Percentiles rank a stretch among this genome's conserved stretches.
phyloP scores from a whole-genome alignment of 371 early-diverging fungal genomes.

The Mucor lusitanicus region DNA sequence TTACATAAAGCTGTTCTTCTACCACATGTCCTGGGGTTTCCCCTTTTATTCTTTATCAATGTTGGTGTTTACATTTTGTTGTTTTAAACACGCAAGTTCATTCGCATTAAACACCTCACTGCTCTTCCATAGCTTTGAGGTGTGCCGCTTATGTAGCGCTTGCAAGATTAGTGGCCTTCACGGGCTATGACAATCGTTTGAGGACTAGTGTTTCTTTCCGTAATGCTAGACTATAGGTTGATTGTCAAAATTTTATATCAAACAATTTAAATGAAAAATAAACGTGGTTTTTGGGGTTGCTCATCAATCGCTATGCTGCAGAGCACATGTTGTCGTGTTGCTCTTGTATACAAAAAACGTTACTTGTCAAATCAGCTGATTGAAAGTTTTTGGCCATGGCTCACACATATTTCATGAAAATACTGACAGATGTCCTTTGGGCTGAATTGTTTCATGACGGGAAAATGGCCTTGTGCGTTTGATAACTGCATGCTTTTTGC shows the following conservation, averaged over 20 bases:
- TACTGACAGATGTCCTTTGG: background rate
- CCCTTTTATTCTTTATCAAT: background rate
- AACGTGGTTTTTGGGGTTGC: background rate
- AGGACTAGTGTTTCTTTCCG: conserved; percentile 26
- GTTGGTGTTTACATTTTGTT: conserved; percentile 1
- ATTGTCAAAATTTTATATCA: conserved; percentile 12
- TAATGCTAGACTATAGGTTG: conserved; percentile 34
- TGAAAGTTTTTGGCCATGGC: background rate
- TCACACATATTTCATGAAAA: background rate
- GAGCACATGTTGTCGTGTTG: background rate
- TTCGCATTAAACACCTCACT: conserved; percentile 28
- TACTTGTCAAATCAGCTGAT: background rate
- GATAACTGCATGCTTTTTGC: background rate
- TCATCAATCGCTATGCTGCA: background rate
- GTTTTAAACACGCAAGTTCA: conserved; percentile 26
- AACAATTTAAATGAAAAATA: conserved; percentile 4
- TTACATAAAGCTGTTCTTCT: background rate
- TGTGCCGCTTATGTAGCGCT: conserved; percentile 35
- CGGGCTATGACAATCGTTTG: conserved; percentile 24
- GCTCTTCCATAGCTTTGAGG: conserved; percentile 24
- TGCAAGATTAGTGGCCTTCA: conserved; percentile 21
- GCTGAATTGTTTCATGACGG: background rate
- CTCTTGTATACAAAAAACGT: background rate
- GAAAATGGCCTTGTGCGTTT: background rate
- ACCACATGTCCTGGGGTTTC: background rate